Percentiles rank a stretch among this genome's conserved stretches.
phyloP scores from a whole-genome alignment of 2,329 filamentous ascomycete genomes.

The Colletotrichum cordylinicola region DNA sequence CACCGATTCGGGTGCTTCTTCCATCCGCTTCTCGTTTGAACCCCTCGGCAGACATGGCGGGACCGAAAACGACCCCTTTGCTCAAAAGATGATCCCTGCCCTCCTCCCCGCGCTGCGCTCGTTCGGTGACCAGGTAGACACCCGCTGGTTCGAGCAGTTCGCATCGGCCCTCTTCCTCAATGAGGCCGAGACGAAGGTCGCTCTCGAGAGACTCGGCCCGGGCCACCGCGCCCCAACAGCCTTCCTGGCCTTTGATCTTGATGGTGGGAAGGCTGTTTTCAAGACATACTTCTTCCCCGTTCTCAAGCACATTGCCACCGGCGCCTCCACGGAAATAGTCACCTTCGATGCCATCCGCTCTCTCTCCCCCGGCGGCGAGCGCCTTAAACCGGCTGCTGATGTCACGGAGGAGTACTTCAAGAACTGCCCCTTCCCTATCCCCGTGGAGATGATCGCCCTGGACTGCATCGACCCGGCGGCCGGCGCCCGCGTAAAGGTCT shows the following conservation, averaged over 20 bases:
- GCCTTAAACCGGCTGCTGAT: constrained; percentile 21
- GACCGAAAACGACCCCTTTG: constrained; percentile 14
- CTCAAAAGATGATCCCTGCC: constrained; percentile 17
- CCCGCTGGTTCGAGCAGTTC: constrained; percentile 27
- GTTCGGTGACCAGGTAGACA: constrained; percentile 9
- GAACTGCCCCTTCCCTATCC: constrained; percentile 24
- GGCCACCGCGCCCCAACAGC: constrained; percentile 26
- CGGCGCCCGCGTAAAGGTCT: constrained; percentile 31
- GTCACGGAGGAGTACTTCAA: constrained; percentile 25
- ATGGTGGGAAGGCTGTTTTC: constrained; percentile 23
- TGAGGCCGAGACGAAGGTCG: constrained; percentile 11
- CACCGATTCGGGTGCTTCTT: constrained; percentile 19
- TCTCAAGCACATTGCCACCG: constrained; percentile 29
- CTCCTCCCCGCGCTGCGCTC: constrained; percentile 16
- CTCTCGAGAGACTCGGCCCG: constrained; percentile 19
- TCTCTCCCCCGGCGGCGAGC: constrained; percentile 24
- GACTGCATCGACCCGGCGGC: constrained; percentile 29
- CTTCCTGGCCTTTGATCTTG: constrained; percentile 31
- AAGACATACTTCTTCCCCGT: constrained; percentile 31
- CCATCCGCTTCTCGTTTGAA: constrained; percentile 23
- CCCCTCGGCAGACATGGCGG: constrained; percentile 21
- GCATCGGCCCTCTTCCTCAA: constrained; percentile 25
- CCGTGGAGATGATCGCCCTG: constrained; percentile 30
- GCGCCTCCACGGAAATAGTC: constrained; percentile 23
- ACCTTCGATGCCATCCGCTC: constrained; percentile 27